phyloP scores from a whole-genome alignment of 192 early-diverging fungal genomes.

The Mortierella hygrophila region DNA sequence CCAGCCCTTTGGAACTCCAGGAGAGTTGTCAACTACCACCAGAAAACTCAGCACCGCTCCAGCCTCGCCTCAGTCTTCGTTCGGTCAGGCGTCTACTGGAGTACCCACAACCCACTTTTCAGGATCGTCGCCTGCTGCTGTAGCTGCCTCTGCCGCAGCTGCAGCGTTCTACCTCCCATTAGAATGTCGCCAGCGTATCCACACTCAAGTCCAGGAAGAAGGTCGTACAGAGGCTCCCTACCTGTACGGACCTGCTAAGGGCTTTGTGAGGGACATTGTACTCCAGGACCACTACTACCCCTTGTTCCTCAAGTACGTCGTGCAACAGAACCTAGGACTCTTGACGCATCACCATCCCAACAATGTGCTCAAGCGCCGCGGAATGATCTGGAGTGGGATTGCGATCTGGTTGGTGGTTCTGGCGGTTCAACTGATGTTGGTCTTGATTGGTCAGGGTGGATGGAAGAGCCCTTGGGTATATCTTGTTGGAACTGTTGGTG shows the following conservation, averaged over 20 bases:
- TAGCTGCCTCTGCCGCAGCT: constrained; percentile 41
- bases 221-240: constrained; percentile 34
- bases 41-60: background rate
- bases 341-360: constrained; percentile 29
- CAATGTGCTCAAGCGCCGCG: constrained; percentile 17
- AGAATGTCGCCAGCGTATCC: constrained; percentile 46
- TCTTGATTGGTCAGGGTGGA: constrained; percentile 29
- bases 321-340: constrained; percentile 37
- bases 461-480: constrained; percentile 49
- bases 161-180: constrained; percentile 47
- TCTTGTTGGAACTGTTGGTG: constrained; percentile 35
- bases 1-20: background rate
- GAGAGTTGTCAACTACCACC: background rate
- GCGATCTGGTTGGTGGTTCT: constrained; percentile 21
- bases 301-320: constrained; percentile 40
- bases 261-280: constrained; percentile 51
- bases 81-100: background rate
- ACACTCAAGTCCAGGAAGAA: constrained; percentile 43
- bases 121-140: constrained; percentile 26
- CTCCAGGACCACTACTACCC: constrained; percentile 50
- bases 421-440: constrained; percentile 17
- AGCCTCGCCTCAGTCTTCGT: background rate
- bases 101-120: background rate
- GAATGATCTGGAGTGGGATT: constrained; percentile 40
- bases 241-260: constrained; percentile 49